Conservation (phyloP, 2,329 filamentous ascomycete genomes). For the Tolypocladium tropicale region DNA sequence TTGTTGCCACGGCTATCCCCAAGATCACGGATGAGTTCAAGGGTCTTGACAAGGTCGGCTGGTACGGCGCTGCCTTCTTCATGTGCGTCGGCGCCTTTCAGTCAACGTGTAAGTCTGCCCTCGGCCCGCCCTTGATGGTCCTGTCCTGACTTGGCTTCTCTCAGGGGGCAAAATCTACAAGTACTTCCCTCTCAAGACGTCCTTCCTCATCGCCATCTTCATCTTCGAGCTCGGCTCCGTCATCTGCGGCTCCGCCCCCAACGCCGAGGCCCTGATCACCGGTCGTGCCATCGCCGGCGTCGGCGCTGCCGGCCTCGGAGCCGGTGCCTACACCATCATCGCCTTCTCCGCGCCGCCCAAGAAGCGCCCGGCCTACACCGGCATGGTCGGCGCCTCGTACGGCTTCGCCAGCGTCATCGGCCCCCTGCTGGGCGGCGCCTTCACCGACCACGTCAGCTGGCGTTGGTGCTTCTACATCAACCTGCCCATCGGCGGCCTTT, state of each 20-base stretch:
- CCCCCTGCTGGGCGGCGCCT: slow-evolving; percentile 25
- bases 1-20: slow-evolving; percentile 47
- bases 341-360: slow-evolving; percentile 28
- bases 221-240: neutral
- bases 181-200: neutral
- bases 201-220: neutral
- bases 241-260: neutral
- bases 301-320: slow-evolving; percentile 35
- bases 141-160: slow-evolving; percentile 15
- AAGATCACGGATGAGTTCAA: slow-evolving; percentile 44
- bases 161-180: slow-evolving; percentile 10
- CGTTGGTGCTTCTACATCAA: slow-evolving; percentile 31
- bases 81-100: slow-evolving; percentile 35
- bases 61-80: slow-evolving; percentile 49
- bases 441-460: slow-evolving; percentile 26
- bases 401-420: slow-evolving; percentile 25
- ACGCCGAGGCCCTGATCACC: neutral
- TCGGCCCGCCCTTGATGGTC: slow-evolving; percentile 3
- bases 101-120: slow-evolving; percentile 24
- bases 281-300: slow-evolving; percentile 37
- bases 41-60: slow-evolving; percentile 41
- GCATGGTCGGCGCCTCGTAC: slow-evolving; percentile 25
- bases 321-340: slow-evolving; percentile 40
- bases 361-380: slow-evolving; percentile 25
- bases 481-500: slow-evolving; percentile 24